phyloP scores from a whole-genome alignment of 495 filamentous ascomycete genomes.

The Aspergillus diversus region DNA sequence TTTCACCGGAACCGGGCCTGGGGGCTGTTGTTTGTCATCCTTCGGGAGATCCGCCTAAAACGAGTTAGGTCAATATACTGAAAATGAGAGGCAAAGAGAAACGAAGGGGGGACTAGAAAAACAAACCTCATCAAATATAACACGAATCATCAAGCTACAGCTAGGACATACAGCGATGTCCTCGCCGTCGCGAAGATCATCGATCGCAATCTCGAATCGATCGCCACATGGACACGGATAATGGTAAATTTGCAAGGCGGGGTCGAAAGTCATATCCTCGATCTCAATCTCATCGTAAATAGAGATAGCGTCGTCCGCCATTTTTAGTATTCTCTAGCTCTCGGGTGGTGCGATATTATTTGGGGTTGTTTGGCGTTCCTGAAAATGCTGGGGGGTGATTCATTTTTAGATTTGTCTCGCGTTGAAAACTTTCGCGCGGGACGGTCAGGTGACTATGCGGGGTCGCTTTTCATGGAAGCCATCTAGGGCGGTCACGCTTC shows the following conservation, averaged over 20 bases:
- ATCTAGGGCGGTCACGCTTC: not conserved
- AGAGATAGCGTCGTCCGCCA: conserved; percentile 69
- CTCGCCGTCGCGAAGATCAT: conserved; percentile 82
- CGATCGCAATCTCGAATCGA: conserved; percentile 89
- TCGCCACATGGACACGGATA: conserved; percentile 98
- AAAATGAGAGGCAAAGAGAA: not conserved
- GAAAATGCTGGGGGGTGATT: conserved; percentile 3
- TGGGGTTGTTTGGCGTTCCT: not conserved
- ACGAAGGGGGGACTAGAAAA: not conserved
- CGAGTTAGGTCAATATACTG: not conserved
- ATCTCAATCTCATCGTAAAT: conserved; percentile 99
- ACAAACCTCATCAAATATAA: conserved; percentile 86
- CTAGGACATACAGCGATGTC: conserved; percentile 95
- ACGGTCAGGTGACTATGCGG: conserved; percentile 36
- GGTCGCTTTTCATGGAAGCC: conserved; percentile 12
- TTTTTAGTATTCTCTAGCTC: conserved; percentile 33
- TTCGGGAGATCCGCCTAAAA: conserved; percentile 16
- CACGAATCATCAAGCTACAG: conserved; percentile 92
- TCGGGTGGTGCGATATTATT: not conserved
- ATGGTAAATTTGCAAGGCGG: conserved; percentile 81
- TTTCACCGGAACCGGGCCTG: conserved; percentile 43
- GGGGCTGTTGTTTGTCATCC: conserved; percentile 36
- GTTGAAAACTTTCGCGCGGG: conserved; percentile 36
- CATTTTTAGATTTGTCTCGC: conserved; percentile 13
- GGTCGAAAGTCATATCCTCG: conserved; percentile 96